A percentile compares a stretch with the other conserved stretches of the same genome.
phyloP scores from a whole-genome alignment of 768 basidiomycete genomes.

The Calocybe gangraenosa region DNA sequence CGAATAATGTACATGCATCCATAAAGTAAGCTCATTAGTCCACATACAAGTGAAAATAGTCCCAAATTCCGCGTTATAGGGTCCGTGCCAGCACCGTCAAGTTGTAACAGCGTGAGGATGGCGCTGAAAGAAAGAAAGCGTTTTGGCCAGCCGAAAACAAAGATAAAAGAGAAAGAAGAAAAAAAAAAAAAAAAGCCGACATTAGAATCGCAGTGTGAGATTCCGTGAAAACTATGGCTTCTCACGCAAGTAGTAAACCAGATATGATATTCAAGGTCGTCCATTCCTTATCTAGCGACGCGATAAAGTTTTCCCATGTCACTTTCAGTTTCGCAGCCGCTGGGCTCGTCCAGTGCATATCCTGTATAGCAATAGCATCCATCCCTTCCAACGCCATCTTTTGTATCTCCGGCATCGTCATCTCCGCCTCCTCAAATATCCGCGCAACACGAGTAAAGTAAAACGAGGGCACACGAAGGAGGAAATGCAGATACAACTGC shows the following conservation, averaged over 20 bases:
- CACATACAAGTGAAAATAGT: conserved; percentile 59
- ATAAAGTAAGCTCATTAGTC: conserved; percentile 65
- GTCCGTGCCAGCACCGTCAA: conserved; percentile 46
- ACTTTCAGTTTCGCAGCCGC: conserved; percentile 35
- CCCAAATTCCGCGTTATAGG: conserved; percentile 59
- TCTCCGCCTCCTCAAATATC: conserved; percentile 71
- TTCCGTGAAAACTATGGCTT: background rate
- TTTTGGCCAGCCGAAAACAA: no score
- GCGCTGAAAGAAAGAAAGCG: conserved; percentile 35
- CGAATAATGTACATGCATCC: conserved; percentile 72
- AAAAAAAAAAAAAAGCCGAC: no score
- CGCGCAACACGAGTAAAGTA: conserved; percentile 75
- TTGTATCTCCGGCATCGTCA: conserved; percentile 65
- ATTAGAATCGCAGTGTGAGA: no score
- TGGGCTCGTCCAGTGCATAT: conserved; percentile 20
- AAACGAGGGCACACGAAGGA: conserved; percentile 64
- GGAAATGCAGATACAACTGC: conserved; percentile 18
- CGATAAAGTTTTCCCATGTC: conserved; percentile 60
- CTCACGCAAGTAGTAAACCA: conserved; percentile 48
- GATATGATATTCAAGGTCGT: conserved; percentile 73
- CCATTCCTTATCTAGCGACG: conserved; percentile 67
- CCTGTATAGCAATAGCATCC: conserved; percentile 20
- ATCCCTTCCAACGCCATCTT: conserved; percentile 40
- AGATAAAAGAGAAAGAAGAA: no score
- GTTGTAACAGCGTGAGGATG: conserved; percentile 65